phyloP scores from a whole-genome alignment of 139 green algal species.

The Asterochloris erici region DNA sequence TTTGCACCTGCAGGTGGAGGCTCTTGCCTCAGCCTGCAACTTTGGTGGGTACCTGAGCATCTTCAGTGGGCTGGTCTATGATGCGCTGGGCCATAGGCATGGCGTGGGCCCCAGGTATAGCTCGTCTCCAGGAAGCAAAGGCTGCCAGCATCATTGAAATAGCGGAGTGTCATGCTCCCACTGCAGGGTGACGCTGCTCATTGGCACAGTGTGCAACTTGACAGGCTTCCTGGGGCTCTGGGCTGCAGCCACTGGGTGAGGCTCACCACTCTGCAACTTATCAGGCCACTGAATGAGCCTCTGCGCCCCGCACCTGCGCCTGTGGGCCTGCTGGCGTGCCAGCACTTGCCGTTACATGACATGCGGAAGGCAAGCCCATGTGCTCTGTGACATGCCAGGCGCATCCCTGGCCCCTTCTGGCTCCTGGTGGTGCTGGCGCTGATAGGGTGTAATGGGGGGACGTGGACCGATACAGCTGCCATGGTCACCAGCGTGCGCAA shows the following conservation, averaged over 20 bases:
- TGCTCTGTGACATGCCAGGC: neutral
- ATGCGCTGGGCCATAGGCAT: slow-evolving; percentile 4
- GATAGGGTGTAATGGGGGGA: slow-evolving; percentile 52
- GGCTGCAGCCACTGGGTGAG: neutral
- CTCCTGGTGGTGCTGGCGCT: slow-evolving; percentile 27
- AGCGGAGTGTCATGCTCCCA: neutral
- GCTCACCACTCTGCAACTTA: neutral
- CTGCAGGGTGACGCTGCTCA: slow-evolving; percentile 9
- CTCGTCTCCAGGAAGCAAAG: neutral
- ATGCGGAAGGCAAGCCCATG: neutral
- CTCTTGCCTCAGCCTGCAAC: slow-evolving; percentile 6
- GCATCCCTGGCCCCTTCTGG: slow-evolving; percentile 17
- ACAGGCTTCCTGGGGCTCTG: slow-evolving; percentile 8
- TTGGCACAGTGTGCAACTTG: neutral
- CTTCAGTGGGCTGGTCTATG: slow-evolving; percentile 21
- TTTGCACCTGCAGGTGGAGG: slow-evolving; percentile 21
- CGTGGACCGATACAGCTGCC: slow-evolving; percentile 63
- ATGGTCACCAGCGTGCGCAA: slow-evolving; percentile 80
- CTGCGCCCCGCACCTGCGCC: no score
- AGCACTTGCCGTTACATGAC: no score
- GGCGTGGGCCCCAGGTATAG: slow-evolving; percentile 14
- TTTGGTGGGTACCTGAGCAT: slow-evolving; percentile 11
- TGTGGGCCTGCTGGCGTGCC: no score
- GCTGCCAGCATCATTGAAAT: no score
- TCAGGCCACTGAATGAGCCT: no score